A percentile compares a stretch with the other conserved stretches of the same genome.
Conservation (phyloP, 371 early-diverging fungal species). For the Syncephalastrum racemosum region DNA sequence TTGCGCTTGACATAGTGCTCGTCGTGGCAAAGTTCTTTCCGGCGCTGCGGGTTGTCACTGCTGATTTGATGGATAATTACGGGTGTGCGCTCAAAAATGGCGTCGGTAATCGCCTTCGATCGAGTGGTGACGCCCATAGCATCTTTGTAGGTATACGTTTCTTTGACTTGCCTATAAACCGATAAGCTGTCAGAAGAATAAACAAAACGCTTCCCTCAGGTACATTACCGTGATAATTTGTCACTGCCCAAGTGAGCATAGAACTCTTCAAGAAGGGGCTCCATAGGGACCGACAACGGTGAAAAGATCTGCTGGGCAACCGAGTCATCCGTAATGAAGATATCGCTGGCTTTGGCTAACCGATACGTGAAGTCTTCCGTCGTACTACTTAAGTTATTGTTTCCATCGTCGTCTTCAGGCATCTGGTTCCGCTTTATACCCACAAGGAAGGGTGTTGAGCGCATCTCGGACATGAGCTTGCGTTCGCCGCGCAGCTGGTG, state of each 20-base stretch:
- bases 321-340: conserved; percentile 82
- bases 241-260: conserved; percentile 71
- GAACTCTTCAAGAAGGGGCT: conserved; percentile 63
- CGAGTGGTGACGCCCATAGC: conserved; percentile 44
- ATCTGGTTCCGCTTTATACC: conserved; percentile 40
- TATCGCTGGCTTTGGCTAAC: conserved; percentile 69
- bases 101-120: conserved; percentile 58
- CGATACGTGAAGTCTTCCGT: conserved; percentile 51
- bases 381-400: conserved; percentile 3
- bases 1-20: conserved; percentile 54
- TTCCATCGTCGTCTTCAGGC: conserved; percentile 1
- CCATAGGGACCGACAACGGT: conserved; percentile 72
- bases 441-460: conserved; percentile 54
- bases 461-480: conserved; percentile 61
- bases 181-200: not conserved
- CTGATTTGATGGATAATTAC: conserved; percentile 61
- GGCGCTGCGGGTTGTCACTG: conserved; percentile 63
- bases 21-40: conserved; percentile 49
- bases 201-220: not conserved
- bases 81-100: conserved; percentile 79
- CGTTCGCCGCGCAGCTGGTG: conserved; percentile 46
- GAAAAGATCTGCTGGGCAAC: conserved; percentile 74
- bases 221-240: conserved; percentile 61
- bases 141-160: conserved; percentile 52
- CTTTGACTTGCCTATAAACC: conserved; percentile 39